Evolutionary conservation across 129 eudicot genomes (phyloP), one percentile per base, ranked within the genome.

Genomic region (Pulicaria dysenterica): DNA sequence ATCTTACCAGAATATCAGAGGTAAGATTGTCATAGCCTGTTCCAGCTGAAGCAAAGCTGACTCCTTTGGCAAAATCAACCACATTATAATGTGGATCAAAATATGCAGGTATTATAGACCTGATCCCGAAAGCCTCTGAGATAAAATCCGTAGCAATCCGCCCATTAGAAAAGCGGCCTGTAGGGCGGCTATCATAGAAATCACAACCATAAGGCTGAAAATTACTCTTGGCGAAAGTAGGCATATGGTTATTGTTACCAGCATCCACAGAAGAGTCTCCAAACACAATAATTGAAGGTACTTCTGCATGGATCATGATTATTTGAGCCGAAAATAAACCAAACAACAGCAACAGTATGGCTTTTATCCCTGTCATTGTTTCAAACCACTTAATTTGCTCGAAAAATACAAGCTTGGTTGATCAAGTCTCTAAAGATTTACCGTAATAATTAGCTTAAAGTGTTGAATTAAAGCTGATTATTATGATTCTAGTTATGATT

Each of bases 201-300:
- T 92, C 98, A 12, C 98, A 86, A 36, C 98, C 98, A 43, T 92
- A 92, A 3, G 98, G 98, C 83, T 70, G 51, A 69, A 92, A 92
- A 61, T 92, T 78, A 81, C 98, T 92, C 81, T 61, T 83, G 15
- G 83, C 79, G 41, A 85, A 3, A 11, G 96, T 89, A 6, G 84
- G 42, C n/a, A 89, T 83, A 2, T 85, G 42, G 73, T 92, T 92
- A 64, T 92, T 92, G 78, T 92, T 92, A 43, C 98, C 98, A 9
- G 98, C 59, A 81, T 92, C 98, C 9, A 92, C 98, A 2, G 95
- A 76, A 2, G 98, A 92, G 76, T 92, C 98, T 64, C 98, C 98
- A 14, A 92, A 89, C 46, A 89, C 96, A 17, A 92, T 89, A 46
- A 92, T 74, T 14, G 91, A 81, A 4, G 98, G 11, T 59, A 92